phyloP scores from a whole-genome alignment of 2,329 filamentous ascomycete species.

The Arthrobotrys sinensis region DNA sequence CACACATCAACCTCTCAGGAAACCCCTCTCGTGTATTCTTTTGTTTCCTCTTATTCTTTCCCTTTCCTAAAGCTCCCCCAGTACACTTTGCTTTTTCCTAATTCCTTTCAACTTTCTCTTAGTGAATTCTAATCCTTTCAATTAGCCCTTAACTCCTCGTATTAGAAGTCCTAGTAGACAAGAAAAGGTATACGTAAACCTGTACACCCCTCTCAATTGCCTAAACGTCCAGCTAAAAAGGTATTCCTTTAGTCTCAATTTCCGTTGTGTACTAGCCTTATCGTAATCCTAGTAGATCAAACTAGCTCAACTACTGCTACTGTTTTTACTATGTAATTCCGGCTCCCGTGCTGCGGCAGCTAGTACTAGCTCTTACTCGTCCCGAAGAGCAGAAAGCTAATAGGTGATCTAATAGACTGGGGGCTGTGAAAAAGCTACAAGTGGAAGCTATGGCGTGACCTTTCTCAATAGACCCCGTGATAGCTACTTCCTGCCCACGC shows the following conservation, averaged over 20 bases:
- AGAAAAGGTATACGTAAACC: conserved; percentile 22
- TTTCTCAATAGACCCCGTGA: conserved; percentile 3
- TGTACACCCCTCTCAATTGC: conserved; percentile 1
- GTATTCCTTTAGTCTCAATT: conserved; percentile 11
- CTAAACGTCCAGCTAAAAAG: background rate
- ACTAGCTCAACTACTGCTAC: conserved; percentile 1
- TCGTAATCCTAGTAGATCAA: conserved; percentile 24
- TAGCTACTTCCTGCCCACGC: background rate
- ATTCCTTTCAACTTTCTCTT: background rate
- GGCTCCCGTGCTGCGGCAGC: conserved; percentile 51
- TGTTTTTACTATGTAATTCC: conserved; percentile 20
- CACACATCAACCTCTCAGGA: conserved; percentile 13
- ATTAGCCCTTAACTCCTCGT: background rate
- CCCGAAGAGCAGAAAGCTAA: conserved; percentile 8
- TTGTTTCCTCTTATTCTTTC: conserved; percentile 3
- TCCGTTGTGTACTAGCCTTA: conserved; percentile 19
- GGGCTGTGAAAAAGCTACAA: background rate
- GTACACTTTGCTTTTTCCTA: conserved; percentile 7
- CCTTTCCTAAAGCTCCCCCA: background rate
- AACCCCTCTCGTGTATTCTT: background rate
- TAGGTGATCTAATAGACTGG: background rate
- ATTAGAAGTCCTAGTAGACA: background rate
- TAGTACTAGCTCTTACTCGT: conserved; percentile 48
- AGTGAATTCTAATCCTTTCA: conserved; percentile 8
- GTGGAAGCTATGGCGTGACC: conserved; percentile 14